Conservation (phyloP, 2,329 filamentous ascomycete species). For the Hypoxylon sp. region DNA sequence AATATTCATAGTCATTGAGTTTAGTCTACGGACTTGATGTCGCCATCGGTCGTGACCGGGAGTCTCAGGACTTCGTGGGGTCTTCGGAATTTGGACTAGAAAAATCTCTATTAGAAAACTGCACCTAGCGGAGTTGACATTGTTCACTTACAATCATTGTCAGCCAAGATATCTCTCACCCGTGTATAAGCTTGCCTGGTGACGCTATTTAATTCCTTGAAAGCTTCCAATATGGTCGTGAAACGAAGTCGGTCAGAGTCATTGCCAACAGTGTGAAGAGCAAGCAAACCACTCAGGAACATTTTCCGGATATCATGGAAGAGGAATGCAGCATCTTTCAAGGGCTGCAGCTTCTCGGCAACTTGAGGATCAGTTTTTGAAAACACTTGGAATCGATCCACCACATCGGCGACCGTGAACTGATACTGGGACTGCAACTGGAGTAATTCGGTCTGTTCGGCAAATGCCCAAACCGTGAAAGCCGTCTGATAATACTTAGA, state of each 20-base stretch:
- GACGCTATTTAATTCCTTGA: conserved; percentile 74
- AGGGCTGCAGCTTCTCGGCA: conserved; percentile 79
- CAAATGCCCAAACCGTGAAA: conserved; percentile 76
- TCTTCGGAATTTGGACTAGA: conserved; percentile 65
- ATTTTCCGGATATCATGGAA: conserved; percentile 86
- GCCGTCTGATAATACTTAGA: conserved; percentile 80
- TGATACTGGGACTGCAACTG: conserved; percentile 95
- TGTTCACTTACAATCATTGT: conserved; percentile 79
- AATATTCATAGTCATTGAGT: conserved; percentile 89
- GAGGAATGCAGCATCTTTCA: conserved; percentile 86
- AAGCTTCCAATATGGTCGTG: conserved; percentile 82
- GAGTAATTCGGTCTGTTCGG: conserved; percentile 85
- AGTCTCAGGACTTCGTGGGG: conserved; percentile 73
- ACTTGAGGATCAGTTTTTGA: conserved; percentile 80
- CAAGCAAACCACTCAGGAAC: conserved; percentile 88
- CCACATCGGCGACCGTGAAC: conserved; percentile 79
- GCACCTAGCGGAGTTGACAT: background rate
- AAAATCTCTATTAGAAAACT: conserved; percentile 32
- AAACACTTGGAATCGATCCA: conserved; percentile 76
- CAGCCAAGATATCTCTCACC: conserved; percentile 78
- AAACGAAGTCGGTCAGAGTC: conserved; percentile 83
- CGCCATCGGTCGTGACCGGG: conserved; percentile 88
- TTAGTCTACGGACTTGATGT: conserved; percentile 88
- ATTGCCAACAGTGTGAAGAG: conserved; percentile 85
- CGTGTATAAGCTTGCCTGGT: conserved; percentile 75